Percentiles rank a stretch among this genome's conserved stretches.
Conservation (phyloP, 2,329 filamentous ascomycete species). For the Penicillium hesseltinei region DNA sequence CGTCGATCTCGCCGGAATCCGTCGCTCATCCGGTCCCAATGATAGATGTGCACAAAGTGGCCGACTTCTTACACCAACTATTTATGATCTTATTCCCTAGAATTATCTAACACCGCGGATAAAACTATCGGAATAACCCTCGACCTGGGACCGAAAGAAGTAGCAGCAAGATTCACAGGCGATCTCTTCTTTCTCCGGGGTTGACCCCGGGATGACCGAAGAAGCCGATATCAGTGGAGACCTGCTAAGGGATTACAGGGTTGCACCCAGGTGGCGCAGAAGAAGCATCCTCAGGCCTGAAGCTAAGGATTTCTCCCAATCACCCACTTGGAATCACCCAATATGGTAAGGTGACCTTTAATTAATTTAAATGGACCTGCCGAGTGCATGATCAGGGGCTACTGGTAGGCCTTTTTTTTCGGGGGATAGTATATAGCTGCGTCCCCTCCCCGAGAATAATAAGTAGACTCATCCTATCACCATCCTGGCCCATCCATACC, state of each 20-base stretch:
- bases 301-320: slow-evolving; percentile 4
- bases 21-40: slow-evolving; percentile 1
- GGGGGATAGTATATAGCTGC: neutral
- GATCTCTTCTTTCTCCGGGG: slow-evolving; percentile 10
- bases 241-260: neutral
- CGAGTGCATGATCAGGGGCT: neutral
- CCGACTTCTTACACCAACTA: neutral
- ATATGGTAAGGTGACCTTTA: neutral
- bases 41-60: neutral
- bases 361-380: neutral
- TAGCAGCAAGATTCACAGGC: neutral
- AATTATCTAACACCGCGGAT: neutral
- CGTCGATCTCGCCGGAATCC: slow-evolving; percentile 10
- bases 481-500: neutral
- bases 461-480: neutral
- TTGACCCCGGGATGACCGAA: slow-evolving; percentile 4
- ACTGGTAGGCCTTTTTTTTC: neutral
- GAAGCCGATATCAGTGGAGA: slow-evolving; percentile 15
- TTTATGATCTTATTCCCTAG: neutral
- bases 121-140: neutral
- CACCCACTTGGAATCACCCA: neutral
- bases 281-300: slow-evolving; percentile 10
- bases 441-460: neutral
- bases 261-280: slow-evolving; percentile 2
- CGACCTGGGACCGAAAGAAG: neutral